Conservation (phyloP, 768 basidiomycete species). For the Boletus rubescentipes region DNA sequence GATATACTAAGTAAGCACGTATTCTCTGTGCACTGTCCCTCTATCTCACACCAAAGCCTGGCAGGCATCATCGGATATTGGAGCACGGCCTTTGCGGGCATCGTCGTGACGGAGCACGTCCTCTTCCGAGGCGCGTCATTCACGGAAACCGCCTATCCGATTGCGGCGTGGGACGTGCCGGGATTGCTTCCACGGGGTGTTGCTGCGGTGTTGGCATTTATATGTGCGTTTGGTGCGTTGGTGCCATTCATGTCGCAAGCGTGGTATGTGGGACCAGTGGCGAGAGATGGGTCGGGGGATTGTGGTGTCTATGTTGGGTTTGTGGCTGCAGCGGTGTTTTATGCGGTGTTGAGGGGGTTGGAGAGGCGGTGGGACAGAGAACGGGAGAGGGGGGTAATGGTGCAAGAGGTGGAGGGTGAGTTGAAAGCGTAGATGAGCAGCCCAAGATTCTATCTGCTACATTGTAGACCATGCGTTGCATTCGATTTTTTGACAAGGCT, state of each 20-base stretch:
- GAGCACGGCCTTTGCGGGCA: slow-evolving; percentile 36
- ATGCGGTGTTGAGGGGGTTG: slow-evolving; percentile 28
- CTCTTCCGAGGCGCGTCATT: slow-evolving; percentile 40
- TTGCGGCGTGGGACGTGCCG: slow-evolving; percentile 37
- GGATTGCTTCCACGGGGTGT: slow-evolving; percentile 39
- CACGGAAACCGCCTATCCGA: slow-evolving; percentile 35
- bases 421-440: slow-evolving; percentile 3
- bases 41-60: slow-evolving; percentile 3
- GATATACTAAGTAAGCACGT: slow-evolving; percentile 37
- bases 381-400: neutral
- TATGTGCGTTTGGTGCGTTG: slow-evolving; percentile 39
- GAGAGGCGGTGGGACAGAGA: slow-evolving; percentile 24
- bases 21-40: slow-evolving; percentile 3
- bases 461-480: too few relatives aligned
- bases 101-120: slow-evolving; percentile 44
- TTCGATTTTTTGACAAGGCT: too few relatives aligned
- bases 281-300: slow-evolving; percentile 44
- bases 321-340: slow-evolving; percentile 32
- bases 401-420: neutral
- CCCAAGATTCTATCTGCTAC: too few relatives aligned
- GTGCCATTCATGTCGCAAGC: slow-evolving; percentile 52
- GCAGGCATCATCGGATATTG: slow-evolving; percentile 47
- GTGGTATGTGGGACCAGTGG: slow-evolving; percentile 53
- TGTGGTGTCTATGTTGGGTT: slow-evolving; percentile 46
- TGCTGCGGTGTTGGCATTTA: slow-evolving; percentile 42